These are phyloP conservation scores for Lanmaoa rubissima DNA, from an alignment of 768 basidiomycete species.

Conservation along the genomic window DNA sequence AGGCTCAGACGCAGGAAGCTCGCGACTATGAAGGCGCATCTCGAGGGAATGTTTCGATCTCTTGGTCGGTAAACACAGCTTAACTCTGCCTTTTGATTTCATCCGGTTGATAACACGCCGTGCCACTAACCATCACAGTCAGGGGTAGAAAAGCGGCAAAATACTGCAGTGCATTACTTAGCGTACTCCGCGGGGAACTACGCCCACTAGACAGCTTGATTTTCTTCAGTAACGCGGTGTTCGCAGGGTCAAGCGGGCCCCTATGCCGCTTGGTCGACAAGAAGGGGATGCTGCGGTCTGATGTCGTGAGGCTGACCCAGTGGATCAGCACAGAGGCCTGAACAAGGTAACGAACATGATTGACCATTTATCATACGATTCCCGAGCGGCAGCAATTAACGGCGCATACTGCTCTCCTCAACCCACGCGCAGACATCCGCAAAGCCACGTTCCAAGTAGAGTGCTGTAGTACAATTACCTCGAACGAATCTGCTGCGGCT, in stretches of 20 bases:
- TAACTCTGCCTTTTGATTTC: conserved; percentile 29
- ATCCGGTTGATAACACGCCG: conserved; percentile 25
- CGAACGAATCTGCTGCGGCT: conserved; percentile 45
- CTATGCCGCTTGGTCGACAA: conserved; percentile 17
- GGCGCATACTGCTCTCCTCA: conserved; percentile 35
- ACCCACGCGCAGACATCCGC: conserved; percentile 39
- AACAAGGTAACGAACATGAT: not conserved
- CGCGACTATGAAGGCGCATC: conserved; percentile 16
- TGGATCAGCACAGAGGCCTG: conserved; percentile 4
- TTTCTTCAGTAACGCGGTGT: conserved; percentile 20
- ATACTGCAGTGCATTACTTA: conserved; percentile 18
- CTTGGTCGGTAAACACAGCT: conserved; percentile 16
- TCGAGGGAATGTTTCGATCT: conserved; percentile 15
- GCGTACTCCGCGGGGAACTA: conserved; percentile 13
- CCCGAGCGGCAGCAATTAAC: conserved; percentile 33
- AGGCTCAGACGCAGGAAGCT: conserved; percentile 1
- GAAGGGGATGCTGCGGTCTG: not conserved
- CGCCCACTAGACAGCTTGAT: conserved; percentile 14
- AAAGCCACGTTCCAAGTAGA: conserved; percentile 40
- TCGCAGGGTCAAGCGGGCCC: conserved; percentile 1
- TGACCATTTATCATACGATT: conserved; percentile 29
- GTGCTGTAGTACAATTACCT: conserved; percentile 43
- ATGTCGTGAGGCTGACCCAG: conserved; percentile 10
- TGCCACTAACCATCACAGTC: conserved; percentile 22
- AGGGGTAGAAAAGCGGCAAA: not conserved